A percentile compares a stretch with the other conserved stretches of the same genome.
Evolutionary conservation across 768 basidiomycete species (phyloP).

Genomic region (Calvatia gigantea): DNA sequence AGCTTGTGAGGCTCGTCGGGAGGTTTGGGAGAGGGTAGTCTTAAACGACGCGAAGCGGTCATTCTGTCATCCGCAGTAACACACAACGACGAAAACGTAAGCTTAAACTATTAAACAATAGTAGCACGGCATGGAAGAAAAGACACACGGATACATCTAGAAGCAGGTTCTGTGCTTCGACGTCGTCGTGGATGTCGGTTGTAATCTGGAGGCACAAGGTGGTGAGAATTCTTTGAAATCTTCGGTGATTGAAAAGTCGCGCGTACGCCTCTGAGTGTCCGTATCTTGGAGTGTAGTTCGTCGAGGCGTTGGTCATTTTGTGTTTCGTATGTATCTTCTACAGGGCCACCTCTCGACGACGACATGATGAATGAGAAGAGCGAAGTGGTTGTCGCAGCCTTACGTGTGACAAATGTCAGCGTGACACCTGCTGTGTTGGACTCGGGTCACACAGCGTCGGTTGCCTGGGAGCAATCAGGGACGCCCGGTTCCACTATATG

Average conservation of each 20-base stretch:
- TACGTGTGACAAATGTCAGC: neutral
- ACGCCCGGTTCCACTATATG: too few species aligned
- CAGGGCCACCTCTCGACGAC: slow-evolving; percentile 35
- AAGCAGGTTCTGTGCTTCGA: slow-evolving; percentile 76
- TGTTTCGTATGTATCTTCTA: slow-evolving; percentile 74
- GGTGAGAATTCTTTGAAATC: neutral
- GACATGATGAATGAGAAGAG: slow-evolving; percentile 28
- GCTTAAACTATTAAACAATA: too few species aligned
- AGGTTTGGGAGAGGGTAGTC: slow-evolving; percentile 58
- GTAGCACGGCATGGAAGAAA: neutral
- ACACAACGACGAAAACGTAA: neutral
- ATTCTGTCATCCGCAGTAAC: slow-evolving; percentile 38
- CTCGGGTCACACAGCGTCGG: neutral
- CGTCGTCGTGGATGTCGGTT: slow-evolving; percentile 81
- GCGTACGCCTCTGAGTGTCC: slow-evolving; percentile 75
- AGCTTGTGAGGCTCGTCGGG: slow-evolving; percentile 65
- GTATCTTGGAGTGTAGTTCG: slow-evolving; percentile 80
- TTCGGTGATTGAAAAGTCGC: neutral
- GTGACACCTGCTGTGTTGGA: neutral
- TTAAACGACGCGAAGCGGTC: slow-evolving; percentile 68
- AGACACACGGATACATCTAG: slow-evolving; percentile 66
- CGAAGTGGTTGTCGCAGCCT: neutral
- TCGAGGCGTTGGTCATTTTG: slow-evolving; percentile 87
- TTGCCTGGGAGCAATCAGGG: too few species aligned
- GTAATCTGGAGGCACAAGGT: slow-evolving; percentile 54